Conservation (phyloP, 2,329 filamentous ascomycete species). For the Berkeleyomyces basicola region DNA sequence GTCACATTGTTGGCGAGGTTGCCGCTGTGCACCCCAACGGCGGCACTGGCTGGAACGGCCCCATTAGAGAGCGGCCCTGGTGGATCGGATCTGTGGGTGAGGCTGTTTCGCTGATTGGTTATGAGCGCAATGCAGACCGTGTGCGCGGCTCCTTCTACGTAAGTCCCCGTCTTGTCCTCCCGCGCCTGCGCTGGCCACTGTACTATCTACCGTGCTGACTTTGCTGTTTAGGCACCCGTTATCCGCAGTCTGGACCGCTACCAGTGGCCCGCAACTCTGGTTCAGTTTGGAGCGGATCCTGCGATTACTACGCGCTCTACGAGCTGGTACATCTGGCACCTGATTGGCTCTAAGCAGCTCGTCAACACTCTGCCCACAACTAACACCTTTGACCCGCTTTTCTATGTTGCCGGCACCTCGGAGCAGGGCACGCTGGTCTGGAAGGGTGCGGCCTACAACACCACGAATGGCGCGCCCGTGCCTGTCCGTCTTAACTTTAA, state of each 20-base stretch:
- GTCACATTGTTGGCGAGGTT: conserved; percentile 32
- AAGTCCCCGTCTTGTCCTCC: background rate
- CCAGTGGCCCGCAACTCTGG: conserved; percentile 35
- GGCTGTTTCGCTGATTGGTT: conserved; percentile 46
- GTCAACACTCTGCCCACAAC: conserved; percentile 30
- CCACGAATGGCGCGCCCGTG: conserved; percentile 27
- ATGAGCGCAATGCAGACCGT: conserved; percentile 46
- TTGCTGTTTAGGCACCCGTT: conserved; percentile 24
- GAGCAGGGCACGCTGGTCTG: conserved; percentile 27
- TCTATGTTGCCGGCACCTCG: conserved; percentile 33
- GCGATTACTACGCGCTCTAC: conserved; percentile 32
- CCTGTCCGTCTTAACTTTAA: conserved; percentile 31
- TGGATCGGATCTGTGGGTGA: conserved; percentile 47
- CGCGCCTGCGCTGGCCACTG: background rate
- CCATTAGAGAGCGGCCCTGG: conserved; percentile 32
- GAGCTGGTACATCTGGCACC: conserved; percentile 33
- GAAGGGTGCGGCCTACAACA: conserved; percentile 38
- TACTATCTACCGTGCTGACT: background rate
- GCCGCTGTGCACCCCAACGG: conserved; percentile 35
- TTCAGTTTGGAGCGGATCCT: conserved; percentile 32
- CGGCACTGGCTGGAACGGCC: conserved; percentile 29
- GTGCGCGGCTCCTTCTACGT: conserved; percentile 36
- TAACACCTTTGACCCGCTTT: conserved; percentile 28
- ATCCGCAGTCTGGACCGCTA: conserved; percentile 33
- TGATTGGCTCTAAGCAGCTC: conserved; percentile 30